A percentile compares a stretch with the other conserved stretches of the same genome.
These are phyloP conservation scores for Endogone sp. DNA, from an alignment of 192 early-diverging fungal species.

Conservation along the genomic window DNA sequence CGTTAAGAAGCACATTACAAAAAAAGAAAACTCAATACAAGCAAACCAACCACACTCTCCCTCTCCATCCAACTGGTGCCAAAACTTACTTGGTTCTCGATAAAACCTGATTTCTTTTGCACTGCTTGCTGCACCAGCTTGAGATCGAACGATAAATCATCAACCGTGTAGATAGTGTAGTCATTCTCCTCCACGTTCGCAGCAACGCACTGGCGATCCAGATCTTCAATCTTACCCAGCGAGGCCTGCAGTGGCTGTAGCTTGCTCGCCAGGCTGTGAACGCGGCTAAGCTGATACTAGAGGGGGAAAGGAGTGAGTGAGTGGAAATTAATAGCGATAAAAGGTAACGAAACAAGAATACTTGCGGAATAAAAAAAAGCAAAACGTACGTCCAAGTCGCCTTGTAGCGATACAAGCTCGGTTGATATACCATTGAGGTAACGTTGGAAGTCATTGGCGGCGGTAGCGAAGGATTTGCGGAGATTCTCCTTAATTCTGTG, in stretches of 20 bases:
- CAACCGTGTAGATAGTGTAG: slow-evolving; percentile 87
- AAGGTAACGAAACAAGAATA: background rate
- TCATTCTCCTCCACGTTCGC: slow-evolving; percentile 94
- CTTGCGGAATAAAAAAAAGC: background rate
- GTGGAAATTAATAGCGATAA: too few relatives aligned
- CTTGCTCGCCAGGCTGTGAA: slow-evolving; percentile 53
- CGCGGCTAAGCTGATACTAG: slow-evolving; percentile 49
- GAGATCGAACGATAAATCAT: slow-evolving; percentile 87
- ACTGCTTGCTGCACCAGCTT: slow-evolving; percentile 73
- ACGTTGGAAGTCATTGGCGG: slow-evolving; percentile 78
- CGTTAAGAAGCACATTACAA: background rate
- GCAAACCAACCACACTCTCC: background rate
- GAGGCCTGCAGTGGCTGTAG: slow-evolving; percentile 47
- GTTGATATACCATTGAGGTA: slow-evolving; percentile 68
- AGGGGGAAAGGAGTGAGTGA: slow-evolving; percentile 1
- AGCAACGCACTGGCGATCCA: slow-evolving; percentile 67
- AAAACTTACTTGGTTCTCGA: slow-evolving; percentile 89
- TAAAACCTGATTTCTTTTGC: slow-evolving; percentile 80
- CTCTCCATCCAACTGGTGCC: background rate
- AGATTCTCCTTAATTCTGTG: slow-evolving; percentile 76
- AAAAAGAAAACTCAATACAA: slow-evolving; percentile 3
- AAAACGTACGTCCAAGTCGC: slow-evolving; percentile 67
- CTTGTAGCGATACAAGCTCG: slow-evolving; percentile 64
- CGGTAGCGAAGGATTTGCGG: slow-evolving; percentile 72
- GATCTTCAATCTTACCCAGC: slow-evolving; percentile 50